Conservation (phyloP, 495 filamentous ascomycete species). For the Penicillium paradoxum region DNA sequence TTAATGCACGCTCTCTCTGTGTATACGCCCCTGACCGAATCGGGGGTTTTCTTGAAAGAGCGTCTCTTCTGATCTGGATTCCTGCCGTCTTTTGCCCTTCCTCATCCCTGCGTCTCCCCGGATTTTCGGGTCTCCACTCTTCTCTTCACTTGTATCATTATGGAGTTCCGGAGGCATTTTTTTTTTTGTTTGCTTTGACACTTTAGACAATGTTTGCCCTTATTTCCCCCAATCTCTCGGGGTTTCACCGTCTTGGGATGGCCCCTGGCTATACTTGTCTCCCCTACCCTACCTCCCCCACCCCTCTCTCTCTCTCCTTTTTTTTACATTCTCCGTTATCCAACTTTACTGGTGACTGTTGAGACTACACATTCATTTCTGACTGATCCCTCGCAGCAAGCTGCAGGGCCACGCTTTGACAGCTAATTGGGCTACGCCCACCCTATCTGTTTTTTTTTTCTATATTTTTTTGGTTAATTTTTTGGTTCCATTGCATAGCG, state of each 20-base stretch:
- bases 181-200: conserved; percentile 1
- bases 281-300: background rate
- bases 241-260: background rate
- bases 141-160: conserved; percentile 16
- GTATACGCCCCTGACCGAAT: conserved; percentile 14
- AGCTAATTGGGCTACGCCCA: conserved; percentile 1
- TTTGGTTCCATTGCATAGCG: conserved; percentile 29
- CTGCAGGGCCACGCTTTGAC: conserved; percentile 4
- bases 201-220: background rate
- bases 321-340: conserved; percentile 1
- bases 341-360: conserved; percentile 1
- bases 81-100: conserved; percentile 1
- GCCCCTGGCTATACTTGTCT: background rate
- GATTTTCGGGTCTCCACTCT: conserved; percentile 14
- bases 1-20: background rate
- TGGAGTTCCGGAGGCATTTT: conserved; percentile 10
- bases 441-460: conserved; percentile 22
- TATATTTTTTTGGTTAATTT: too few species aligned
- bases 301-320: background rate
- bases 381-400: conserved; percentile 9
- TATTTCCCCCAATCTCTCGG: background rate
- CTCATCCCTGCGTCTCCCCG: conserved; percentile 16
- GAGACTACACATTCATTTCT: background rate
- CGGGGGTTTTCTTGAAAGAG: too few species aligned
- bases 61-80: background rate